Percentiles rank a stretch among this genome's conserved stretches.
phyloP scores from a whole-genome alignment of 805 yeast genomes.

The Clavispora santaluciae region DNA sequence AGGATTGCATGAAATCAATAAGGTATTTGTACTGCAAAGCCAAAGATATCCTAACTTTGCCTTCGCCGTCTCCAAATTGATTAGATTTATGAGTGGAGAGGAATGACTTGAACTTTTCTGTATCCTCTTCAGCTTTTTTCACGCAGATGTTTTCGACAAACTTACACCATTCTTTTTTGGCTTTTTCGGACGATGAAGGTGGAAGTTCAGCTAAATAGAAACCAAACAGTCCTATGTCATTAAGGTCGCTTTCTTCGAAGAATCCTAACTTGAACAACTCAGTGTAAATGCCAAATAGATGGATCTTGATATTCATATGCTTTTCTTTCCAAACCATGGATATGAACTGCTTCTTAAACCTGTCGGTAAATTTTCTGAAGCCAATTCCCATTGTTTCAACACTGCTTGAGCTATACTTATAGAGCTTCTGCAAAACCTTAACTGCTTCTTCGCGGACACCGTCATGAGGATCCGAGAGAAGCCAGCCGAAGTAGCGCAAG shows the following conservation, averaged over 20 bases:
- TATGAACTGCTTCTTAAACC: conserved; percentile 61
- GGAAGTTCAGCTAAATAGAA: conserved; percentile 15
- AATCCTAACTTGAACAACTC: conserved; percentile 59
- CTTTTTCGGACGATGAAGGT: conserved; percentile 13
- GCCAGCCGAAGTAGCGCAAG: conserved; percentile 78
- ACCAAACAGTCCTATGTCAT: conserved; percentile 14
- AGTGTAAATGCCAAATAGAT: conserved; percentile 46
- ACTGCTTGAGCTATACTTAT: conserved; percentile 23
- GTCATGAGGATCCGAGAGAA: conserved; percentile 64
- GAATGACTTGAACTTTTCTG: conserved; percentile 29
- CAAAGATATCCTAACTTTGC: conserved; percentile 16
- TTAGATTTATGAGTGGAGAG: conserved; percentile 24
- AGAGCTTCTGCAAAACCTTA: conserved; percentile 47
- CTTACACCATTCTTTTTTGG: conserved; percentile 47
- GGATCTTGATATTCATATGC: conserved; percentile 50
- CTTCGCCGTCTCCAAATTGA: conserved; percentile 20
- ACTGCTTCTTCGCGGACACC: conserved; percentile 63
- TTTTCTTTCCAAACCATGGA: conserved; percentile 47
- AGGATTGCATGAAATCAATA: conserved; percentile 10
- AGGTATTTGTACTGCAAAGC: conserved; percentile 20
- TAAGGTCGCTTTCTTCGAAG: conserved; percentile 52
- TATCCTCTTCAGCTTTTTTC: conserved; percentile 32
- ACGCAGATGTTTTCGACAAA: conserved; percentile 45
- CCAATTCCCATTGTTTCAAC: conserved; percentile 45
- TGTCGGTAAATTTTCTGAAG: conserved; percentile 71